phyloP scores from a whole-genome alignment of 345 rosid species.

The Ricinus communis region DNA sequence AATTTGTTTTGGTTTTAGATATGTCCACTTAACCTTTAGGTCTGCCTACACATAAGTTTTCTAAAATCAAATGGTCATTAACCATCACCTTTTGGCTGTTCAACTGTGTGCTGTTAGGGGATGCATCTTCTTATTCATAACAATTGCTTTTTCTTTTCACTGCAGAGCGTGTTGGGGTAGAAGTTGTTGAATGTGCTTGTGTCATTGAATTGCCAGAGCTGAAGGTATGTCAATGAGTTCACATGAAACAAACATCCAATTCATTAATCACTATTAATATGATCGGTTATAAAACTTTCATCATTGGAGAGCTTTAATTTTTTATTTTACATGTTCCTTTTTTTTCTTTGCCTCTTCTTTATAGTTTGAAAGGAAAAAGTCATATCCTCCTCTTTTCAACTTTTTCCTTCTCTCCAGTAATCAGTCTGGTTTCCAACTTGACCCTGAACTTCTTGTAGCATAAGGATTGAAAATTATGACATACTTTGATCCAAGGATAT shows the following conservation, averaged over 20 bases:
- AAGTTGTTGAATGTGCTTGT: constrained; percentile 93
- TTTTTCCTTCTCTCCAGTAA: background rate
- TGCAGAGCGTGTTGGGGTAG: constrained; percentile 89
- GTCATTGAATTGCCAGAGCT: constrained; percentile 87
- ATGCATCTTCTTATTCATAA: constrained; percentile 13
- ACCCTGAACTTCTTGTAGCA: background rate
- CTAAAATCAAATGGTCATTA: background rate
- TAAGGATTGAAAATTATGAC: background rate
- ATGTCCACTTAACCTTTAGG: background rate
- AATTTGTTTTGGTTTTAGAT: background rate
- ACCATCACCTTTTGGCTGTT: background rate
- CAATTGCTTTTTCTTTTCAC: background rate
- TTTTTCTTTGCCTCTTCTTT: background rate
- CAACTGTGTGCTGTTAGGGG: background rate
- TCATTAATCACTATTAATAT: background rate
- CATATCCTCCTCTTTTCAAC: background rate
- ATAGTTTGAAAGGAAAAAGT: background rate
- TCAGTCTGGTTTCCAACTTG: background rate
- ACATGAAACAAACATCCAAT: background rate
- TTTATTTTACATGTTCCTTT: background rate
- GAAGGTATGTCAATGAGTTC: constrained; percentile 41
- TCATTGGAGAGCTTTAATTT: background rate
- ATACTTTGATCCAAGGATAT: background rate
- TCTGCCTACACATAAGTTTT: background rate
- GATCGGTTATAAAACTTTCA: background rate